These are phyloP conservation scores for Malus hybrid DNA, from an alignment of 331 rosid species.

Conservation along the genomic window DNA sequence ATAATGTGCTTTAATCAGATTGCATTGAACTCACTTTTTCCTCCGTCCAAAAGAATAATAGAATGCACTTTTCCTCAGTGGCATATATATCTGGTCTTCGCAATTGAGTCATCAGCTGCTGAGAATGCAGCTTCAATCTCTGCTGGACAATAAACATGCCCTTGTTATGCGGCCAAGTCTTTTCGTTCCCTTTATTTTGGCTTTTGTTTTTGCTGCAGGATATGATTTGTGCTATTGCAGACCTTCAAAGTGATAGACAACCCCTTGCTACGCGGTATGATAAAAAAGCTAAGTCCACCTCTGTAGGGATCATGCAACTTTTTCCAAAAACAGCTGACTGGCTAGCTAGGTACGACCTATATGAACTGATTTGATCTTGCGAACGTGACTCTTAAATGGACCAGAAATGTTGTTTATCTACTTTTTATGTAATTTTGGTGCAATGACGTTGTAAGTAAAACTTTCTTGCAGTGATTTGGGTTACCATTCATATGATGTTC, in stretches of 20 bases:
- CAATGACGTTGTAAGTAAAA: constrained; percentile 17
- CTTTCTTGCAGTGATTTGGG: constrained; percentile 55
- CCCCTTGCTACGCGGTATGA: constrained; percentile 37
- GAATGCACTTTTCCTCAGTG: too few relatives aligned
- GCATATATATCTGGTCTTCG: too few relatives aligned
- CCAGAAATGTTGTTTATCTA: background rate
- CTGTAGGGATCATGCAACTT: constrained; percentile 72
- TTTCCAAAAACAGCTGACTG: constrained; percentile 40
- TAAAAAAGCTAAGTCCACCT: constrained; percentile 41
- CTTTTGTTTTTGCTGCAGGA: constrained; percentile 34
- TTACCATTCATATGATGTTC: constrained; percentile 33
- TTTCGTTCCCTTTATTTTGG: background rate
- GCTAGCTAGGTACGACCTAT: constrained; percentile 50
- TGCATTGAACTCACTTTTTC: too few relatives aligned
- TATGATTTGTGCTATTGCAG: constrained; percentile 74
- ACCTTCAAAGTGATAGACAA: constrained; percentile 80
- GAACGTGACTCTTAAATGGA: background rate
- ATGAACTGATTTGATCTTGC: constrained; percentile 8
- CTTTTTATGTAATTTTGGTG: constrained; percentile 1
- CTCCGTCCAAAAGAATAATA: too few relatives aligned
- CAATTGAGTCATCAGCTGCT: too few relatives aligned
- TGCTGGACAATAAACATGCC: too few relatives aligned
- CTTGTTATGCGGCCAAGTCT: too few relatives aligned
- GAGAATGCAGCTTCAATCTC: too few relatives aligned
- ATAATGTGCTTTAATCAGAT: too few relatives aligned